These are phyloP conservation scores for Candida krabiensis DNA, from an alignment of 805 yeast species.

Conservation along the genomic window DNA sequence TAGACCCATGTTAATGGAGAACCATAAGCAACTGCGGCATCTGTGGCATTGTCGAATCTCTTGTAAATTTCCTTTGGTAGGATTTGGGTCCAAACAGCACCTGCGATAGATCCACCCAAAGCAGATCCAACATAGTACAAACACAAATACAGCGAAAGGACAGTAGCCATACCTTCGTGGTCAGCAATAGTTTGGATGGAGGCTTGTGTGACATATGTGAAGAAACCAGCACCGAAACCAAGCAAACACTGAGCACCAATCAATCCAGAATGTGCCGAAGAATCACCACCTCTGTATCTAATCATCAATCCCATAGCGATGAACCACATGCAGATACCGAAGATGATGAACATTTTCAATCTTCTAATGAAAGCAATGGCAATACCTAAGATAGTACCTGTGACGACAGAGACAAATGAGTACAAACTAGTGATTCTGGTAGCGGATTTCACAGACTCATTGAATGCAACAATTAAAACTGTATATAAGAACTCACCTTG, in stretches of 20 bases:
- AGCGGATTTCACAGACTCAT: constrained; percentile 61
- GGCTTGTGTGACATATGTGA: constrained; percentile 64
- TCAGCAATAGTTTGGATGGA: constrained; percentile 57
- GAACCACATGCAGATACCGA: constrained; percentile 60
- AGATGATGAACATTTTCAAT: constrained; percentile 57
- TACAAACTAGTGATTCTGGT: constrained; percentile 61
- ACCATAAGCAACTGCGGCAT: constrained; percentile 49
- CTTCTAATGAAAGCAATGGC: constrained; percentile 49
- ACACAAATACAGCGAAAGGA: constrained; percentile 57
- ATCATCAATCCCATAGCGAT: constrained; percentile 60
- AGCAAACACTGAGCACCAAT: constrained; percentile 63
- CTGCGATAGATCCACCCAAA: constrained; percentile 61
- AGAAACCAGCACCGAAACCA: constrained; percentile 76
- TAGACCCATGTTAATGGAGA: constrained; percentile 52
- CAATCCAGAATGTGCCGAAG: constrained; percentile 52
- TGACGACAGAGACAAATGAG: constrained; percentile 63
- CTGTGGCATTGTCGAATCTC: constrained; percentile 36
- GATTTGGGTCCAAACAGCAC: constrained; percentile 69
- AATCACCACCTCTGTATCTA: constrained; percentile 52
- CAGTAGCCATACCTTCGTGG: constrained; percentile 66
- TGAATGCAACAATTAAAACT: constrained; percentile 61
- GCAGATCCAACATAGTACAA: constrained; percentile 64
- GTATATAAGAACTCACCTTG: constrained; percentile 70
- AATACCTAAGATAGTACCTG: constrained; percentile 60
- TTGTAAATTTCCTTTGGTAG: constrained; percentile 46